Conservation (phyloP, 208 protist genomes). For the Trypanosoma brucei region DNA sequence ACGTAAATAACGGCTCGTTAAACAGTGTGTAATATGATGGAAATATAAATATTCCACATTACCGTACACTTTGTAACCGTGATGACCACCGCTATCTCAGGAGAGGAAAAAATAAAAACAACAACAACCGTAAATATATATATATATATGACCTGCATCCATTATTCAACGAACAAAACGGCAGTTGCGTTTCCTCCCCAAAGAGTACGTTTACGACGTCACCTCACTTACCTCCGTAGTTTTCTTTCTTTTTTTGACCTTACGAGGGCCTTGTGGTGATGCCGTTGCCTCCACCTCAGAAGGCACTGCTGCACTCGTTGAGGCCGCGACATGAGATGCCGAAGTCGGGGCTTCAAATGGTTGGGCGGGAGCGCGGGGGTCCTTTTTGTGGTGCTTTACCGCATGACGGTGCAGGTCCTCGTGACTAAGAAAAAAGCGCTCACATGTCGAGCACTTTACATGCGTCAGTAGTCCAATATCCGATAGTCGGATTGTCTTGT, state of each 20-base stretch:
- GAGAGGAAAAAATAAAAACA: too few relatives aligned
- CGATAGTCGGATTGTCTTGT: slow-evolving; percentile 33
- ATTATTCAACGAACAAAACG: too few relatives aligned
- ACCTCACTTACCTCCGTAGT: neutral
- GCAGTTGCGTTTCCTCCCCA: too few relatives aligned
- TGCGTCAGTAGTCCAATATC: slow-evolving; percentile 51
- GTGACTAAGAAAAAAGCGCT: slow-evolving; percentile 51
- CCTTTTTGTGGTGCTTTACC: slow-evolving; percentile 70
- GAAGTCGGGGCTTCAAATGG: slow-evolving; percentile 26
- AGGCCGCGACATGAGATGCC: neutral
- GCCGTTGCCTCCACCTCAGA: neutral
- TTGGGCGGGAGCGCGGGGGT: slow-evolving; percentile 35
- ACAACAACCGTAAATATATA: too few relatives aligned
- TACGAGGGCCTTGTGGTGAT: slow-evolving; percentile 8
- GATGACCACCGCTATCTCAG: too few relatives aligned
- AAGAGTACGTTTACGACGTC: neutral
- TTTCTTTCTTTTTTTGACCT: slow-evolving; percentile 20
- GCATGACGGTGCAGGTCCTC: slow-evolving; percentile 58
- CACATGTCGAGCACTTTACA: slow-evolving; percentile 47
- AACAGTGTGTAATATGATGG: too few relatives aligned
- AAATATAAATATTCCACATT: too few relatives aligned
- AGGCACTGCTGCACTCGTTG: neutral
- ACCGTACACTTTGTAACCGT: too few relatives aligned
- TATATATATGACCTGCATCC: too few relatives aligned
- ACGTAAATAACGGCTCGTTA: too few relatives aligned